Evolutionary conservation across 179 eudicot genomes (phyloP).

Genomic region (Silene vulgaris): DNA sequence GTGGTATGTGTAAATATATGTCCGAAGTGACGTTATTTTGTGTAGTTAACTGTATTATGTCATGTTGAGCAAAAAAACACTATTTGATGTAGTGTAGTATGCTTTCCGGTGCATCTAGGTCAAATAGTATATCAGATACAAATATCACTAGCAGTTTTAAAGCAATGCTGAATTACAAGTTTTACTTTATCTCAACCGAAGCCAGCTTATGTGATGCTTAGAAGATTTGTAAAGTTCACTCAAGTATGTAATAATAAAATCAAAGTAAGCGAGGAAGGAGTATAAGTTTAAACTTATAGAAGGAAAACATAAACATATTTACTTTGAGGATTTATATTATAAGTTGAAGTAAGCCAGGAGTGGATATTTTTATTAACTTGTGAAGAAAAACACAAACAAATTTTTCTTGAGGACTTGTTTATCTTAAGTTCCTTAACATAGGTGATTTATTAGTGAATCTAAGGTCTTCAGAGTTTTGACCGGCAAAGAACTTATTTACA

Average conservation of each 20-base stretch:
- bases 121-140: too few species aligned
- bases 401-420: neutral
- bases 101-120: neutral
- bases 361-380: neutral
- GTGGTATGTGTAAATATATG: slow-evolving; percentile 47
- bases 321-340: neutral
- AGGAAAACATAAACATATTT: too few species aligned
- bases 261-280: too few species aligned
- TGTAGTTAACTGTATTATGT: neutral
- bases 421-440: neutral
- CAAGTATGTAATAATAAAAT: neutral
- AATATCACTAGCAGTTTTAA: too few species aligned
- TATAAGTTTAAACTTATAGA: too few species aligned
- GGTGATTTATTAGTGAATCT: neutral
- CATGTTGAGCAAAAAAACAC: neutral
- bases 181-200: neutral
- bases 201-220: neutral
- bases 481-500: slow-evolving; percentile 26
- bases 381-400: neutral
- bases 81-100: neutral
- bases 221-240: neutral
- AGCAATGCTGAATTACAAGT: too few species aligned
- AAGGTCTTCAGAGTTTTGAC: slow-evolving; percentile 11
- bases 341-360: neutral
- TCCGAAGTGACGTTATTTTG: neutral